Conservation (phyloP, 2,329 filamentous ascomycete genomes). For the Aspergillus carbonarius region DNA sequence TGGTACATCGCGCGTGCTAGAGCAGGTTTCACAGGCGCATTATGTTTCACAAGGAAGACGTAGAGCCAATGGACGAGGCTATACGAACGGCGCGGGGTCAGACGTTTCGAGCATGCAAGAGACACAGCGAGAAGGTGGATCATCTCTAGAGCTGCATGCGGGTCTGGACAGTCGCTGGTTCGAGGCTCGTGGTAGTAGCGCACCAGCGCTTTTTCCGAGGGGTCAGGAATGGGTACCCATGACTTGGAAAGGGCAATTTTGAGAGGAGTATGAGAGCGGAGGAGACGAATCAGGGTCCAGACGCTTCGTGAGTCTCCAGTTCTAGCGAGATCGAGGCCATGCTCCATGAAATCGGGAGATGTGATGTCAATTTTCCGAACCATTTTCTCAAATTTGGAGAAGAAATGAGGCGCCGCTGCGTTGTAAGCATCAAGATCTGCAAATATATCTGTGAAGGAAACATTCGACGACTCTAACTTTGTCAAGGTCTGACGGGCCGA, state of each 20-base stretch:
- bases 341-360: conserved; percentile 29
- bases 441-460: conserved; percentile 31
- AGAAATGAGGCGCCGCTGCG: conserved; percentile 26
- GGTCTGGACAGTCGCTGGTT: conserved; percentile 28
- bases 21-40: conserved; percentile 43
- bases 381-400: conserved; percentile 30
- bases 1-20: conserved; percentile 52
- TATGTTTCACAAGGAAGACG: conserved; percentile 42
- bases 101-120: conserved; percentile 39
- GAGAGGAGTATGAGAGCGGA: conserved; percentile 38
- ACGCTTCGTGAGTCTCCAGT: conserved; percentile 27
- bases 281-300: conserved; percentile 34
- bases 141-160: conserved; percentile 41
- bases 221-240: conserved; percentile 24
- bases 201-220: conserved; percentile 27
- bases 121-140: conserved; percentile 48
- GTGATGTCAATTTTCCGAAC: conserved; percentile 37
- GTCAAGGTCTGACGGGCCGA: conserved; percentile 24
- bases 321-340: conserved; percentile 32
- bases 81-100: conserved; percentile 44
- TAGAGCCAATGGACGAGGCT: conserved; percentile 51
- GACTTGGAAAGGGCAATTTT: conserved; percentile 39
- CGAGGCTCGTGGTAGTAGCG: conserved; percentile 25
- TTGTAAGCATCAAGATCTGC: conserved; percentile 27
- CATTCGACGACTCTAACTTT: conserved; percentile 27